A percentile compares a stretch with the other conserved stretches of the same genome.
Evolutionary conservation across 768 basidiomycete species (phyloP).

Genomic region (Chiua virens): DNA sequence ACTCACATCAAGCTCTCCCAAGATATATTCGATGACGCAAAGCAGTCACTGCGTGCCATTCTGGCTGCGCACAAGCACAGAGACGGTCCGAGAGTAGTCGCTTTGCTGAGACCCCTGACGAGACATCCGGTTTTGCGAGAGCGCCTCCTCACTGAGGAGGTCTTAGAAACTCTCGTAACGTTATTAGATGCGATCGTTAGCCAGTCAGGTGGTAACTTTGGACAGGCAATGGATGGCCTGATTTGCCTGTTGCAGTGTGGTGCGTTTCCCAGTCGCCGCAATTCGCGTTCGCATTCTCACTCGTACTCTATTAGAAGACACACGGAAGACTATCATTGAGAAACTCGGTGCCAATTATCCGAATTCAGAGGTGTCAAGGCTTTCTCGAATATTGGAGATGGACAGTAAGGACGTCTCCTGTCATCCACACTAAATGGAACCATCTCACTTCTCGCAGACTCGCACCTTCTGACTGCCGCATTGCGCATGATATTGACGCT

Average conservation of each 20-base stretch:
- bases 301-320: slow-evolving; percentile 8
- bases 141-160: slow-evolving; percentile 12
- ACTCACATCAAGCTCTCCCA: not conserved
- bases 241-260: slow-evolving; percentile 16
- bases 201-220: slow-evolving; percentile 5
- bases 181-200: slow-evolving; percentile 14
- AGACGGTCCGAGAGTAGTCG: slow-evolving; percentile 19
- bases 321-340: slow-evolving; percentile 2
- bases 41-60: slow-evolving; percentile 10
- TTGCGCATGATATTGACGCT: slow-evolving; percentile 18
- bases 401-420: slow-evolving; percentile 4
- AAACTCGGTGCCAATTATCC: slow-evolving; percentile 2
- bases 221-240: slow-evolving; percentile 24
- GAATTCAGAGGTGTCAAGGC: slow-evolving; percentile 1
- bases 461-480: slow-evolving; percentile 10
- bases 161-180: slow-evolving; percentile 10
- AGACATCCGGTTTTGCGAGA: slow-evolving; percentile 13
- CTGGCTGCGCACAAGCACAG: slow-evolving; percentile 14
- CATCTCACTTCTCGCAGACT: slow-evolving; percentile 4
- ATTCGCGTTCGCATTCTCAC: not conserved
- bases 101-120: slow-evolving; percentile 23
- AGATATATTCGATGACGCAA: slow-evolving; percentile 13
- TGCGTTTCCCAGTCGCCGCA: not conserved
- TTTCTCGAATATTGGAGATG: slow-evolving; percentile 15
- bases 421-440: not conserved